Percentiles rank a stretch among this genome's conserved stretches.
phyloP scores from a whole-genome alignment of 208 protist species.

The Herpetomonas samuelpessoai region DNA sequence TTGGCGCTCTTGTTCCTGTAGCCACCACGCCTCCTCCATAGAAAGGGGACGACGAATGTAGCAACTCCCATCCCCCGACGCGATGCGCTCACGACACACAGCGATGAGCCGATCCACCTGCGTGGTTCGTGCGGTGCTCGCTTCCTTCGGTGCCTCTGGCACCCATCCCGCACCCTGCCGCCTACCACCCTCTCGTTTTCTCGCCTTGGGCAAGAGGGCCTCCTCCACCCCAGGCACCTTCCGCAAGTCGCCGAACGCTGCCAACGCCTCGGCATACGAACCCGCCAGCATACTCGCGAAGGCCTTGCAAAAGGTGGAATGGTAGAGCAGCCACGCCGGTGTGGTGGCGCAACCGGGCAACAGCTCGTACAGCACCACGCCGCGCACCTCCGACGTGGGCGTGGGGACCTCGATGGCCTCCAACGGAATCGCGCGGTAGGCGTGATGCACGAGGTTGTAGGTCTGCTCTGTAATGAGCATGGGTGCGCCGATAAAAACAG shows the following conservation, averaged over 20 bases:
- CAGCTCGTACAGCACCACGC: slow-evolving; percentile 23
- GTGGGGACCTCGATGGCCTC: slow-evolving; percentile 7
- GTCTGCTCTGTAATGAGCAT: slow-evolving; percentile 15
- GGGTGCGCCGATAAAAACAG: neutral
- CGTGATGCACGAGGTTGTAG: slow-evolving; percentile 8
- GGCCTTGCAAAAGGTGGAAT: slow-evolving; percentile 10
- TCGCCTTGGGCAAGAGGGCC: too few relatives aligned
- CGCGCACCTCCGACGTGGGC: neutral
- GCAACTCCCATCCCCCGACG: too few relatives aligned
- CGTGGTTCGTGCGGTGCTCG: neutral
- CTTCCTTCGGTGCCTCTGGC: too few relatives aligned
- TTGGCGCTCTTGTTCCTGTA: too few relatives aligned
- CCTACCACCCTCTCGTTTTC: too few relatives aligned
- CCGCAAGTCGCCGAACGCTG: slow-evolving; percentile 7
- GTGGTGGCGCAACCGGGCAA: slow-evolving; percentile 9
- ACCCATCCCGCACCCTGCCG: too few relatives aligned
- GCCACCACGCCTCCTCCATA: too few relatives aligned
- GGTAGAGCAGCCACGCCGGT: slow-evolving; percentile 16
- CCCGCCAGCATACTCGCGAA: slow-evolving; percentile 16
- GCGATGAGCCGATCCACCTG: slow-evolving; percentile 4
- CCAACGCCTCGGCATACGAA: slow-evolving; percentile 22
- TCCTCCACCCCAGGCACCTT: neutral
- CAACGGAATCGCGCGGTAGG: slow-evolving; percentile 19
- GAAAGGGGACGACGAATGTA: too few relatives aligned
- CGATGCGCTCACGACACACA: too few relatives aligned